A percentile compares a stretch with the other conserved stretches of the same genome.
phyloP scores from a whole-genome alignment of 495 filamentous ascomycete genomes.

The Annulohypoxylon moriforme region DNA sequence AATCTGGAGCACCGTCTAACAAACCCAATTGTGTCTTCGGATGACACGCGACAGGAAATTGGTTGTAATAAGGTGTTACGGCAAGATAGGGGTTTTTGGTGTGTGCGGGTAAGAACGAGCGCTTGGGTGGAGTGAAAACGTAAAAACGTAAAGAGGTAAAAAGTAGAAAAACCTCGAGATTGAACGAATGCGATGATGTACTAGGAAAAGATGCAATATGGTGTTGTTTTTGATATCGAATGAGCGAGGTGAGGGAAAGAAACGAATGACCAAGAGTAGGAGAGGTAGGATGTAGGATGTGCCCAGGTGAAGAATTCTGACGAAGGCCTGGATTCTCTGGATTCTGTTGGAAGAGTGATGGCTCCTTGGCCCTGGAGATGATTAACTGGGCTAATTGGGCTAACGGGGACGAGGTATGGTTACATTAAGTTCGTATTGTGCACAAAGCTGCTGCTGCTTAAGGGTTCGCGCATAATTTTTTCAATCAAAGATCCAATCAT shows the following conservation, averaged over 20 bases:
- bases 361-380: background rate
- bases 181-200: constrained; percentile 20
- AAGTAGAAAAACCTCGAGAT: constrained; percentile 8
- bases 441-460: constrained; percentile 38
- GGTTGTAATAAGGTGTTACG: background rate
- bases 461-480: constrained; percentile 42
- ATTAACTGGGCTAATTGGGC: constrained; percentile 13
- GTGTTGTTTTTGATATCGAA: constrained; percentile 23
- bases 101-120: constrained; percentile 1
- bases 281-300: constrained; percentile 29
- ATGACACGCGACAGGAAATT: constrained; percentile 32
- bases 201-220: constrained; percentile 28
- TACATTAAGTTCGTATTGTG: constrained; percentile 47
- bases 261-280: constrained; percentile 39
- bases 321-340: constrained; percentile 32
- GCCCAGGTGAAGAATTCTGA: constrained; percentile 41
- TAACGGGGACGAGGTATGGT: constrained; percentile 30
- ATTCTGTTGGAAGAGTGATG: constrained; percentile 22
- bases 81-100: constrained; percentile 14
- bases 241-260: constrained; percentile 28
- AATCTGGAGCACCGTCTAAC: constrained; percentile 25
- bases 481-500: constrained; percentile 43
- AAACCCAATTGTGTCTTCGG: constrained; percentile 22
- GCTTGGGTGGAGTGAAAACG: background rate
- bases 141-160: constrained; percentile 10